Conservation (phyloP, 2,329 filamentous ascomycete species). For the Capronia coronata region DNA sequence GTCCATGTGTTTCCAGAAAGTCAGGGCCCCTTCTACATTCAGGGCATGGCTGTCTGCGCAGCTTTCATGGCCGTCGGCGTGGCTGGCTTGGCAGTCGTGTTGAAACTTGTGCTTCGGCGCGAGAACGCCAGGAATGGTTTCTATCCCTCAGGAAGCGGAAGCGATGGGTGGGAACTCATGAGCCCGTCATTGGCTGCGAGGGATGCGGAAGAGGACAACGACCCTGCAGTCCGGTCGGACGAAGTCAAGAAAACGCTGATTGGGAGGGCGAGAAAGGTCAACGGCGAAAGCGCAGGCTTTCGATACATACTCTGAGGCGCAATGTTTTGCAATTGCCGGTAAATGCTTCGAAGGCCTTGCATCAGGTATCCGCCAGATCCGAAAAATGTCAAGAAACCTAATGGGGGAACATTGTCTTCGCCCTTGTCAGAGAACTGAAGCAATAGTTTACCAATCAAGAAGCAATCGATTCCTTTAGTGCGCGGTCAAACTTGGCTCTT, state of each 20-base stretch:
- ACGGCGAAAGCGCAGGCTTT: conserved; percentile 13
- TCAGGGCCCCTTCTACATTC: conserved; percentile 56
- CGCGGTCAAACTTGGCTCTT: background rate
- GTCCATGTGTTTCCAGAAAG: conserved; percentile 56
- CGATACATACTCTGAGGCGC: conserved; percentile 20
- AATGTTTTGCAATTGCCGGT: background rate
- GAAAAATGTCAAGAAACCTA: too few species aligned
- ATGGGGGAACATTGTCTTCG: too few species aligned
- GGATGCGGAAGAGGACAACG: conserved; percentile 26
- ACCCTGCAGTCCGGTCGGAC: conserved; percentile 49
- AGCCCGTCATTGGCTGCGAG: conserved; percentile 9
- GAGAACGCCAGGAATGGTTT: conserved; percentile 45
- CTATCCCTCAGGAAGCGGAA: conserved; percentile 20
- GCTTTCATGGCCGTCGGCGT: conserved; percentile 55
- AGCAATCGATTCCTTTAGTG: too few species aligned
- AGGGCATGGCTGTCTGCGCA: conserved; percentile 58
- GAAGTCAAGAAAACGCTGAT: conserved; percentile 44
- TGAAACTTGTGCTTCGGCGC: conserved; percentile 50
- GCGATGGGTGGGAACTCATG: conserved; percentile 38
- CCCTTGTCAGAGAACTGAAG: too few species aligned
- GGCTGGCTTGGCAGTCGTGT: conserved; percentile 47
- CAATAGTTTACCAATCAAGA: too few species aligned
- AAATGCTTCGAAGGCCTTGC: background rate
- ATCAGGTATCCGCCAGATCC: too few species aligned
- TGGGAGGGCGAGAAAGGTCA: conserved; percentile 10